Percentiles rank a stretch among this genome's conserved stretches.
These are phyloP conservation scores for Ilyonectria robusta DNA, from an alignment of 2,329 filamentous ascomycete species.

Conservation along the genomic window DNA sequence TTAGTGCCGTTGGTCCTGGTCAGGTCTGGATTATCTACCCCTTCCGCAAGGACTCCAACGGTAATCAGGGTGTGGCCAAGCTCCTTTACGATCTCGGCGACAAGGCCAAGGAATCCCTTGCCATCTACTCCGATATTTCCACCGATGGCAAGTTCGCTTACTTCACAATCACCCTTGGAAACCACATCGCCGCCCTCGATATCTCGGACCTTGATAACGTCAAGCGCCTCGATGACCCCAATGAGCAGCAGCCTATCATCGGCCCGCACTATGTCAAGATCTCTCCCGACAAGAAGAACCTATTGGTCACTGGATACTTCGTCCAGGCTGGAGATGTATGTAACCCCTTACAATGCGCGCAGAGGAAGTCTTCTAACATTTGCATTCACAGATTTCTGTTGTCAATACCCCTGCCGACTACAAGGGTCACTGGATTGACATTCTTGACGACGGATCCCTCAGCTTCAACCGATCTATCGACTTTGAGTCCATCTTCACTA, in stretches of 20 bases:
- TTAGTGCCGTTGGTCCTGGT: constrained; percentile 68
- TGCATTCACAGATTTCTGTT: constrained; percentile 61
- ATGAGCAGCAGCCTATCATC: constrained; percentile 70
- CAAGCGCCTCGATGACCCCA: constrained; percentile 72
- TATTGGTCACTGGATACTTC: constrained; percentile 77
- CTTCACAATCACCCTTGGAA: constrained; percentile 72
- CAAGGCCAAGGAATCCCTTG: constrained; percentile 68
- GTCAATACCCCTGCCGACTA: constrained; percentile 74
- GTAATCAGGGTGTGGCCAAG: constrained; percentile 70
- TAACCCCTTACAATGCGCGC: fast-evolving
- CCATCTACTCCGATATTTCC: constrained; percentile 73
- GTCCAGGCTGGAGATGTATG: constrained; percentile 70
- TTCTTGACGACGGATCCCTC: constrained; percentile 67
- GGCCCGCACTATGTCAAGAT: constrained; percentile 77
- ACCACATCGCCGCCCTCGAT: constrained; percentile 72
- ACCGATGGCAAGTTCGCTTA: constrained; percentile 71
- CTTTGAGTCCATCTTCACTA: constrained; percentile 66
- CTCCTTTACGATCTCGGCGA: constrained; percentile 71
- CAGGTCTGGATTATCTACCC: constrained; percentile 78
- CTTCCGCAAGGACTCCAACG: constrained; percentile 67
- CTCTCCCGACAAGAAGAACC: constrained; percentile 74
- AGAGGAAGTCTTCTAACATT: constrained; percentile 12
- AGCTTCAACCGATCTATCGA: constrained; percentile 73
- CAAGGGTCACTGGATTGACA: constrained; percentile 74
- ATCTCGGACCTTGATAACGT: constrained; percentile 72